These are phyloP conservation scores for Cordyceps sp. DNA, from an alignment of 2,329 filamentous ascomycete genomes.

Conservation along the genomic window DNA sequence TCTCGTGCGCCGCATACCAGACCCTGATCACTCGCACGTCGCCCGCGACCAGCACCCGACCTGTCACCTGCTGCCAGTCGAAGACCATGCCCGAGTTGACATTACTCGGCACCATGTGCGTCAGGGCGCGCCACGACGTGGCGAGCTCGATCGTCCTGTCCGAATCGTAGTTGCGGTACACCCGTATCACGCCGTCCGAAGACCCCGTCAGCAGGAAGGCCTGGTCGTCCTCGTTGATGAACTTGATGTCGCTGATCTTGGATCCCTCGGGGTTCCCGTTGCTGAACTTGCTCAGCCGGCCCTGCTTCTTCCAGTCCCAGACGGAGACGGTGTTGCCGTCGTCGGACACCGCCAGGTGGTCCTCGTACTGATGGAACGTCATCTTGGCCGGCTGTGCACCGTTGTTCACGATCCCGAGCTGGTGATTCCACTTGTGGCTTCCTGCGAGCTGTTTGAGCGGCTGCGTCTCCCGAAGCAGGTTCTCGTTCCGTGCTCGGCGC, in stretches of 20 bases:
- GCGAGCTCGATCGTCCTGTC: constrained; percentile 65
- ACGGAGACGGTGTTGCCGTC: constrained; percentile 80
- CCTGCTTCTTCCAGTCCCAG: constrained; percentile 81
- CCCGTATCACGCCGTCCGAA: constrained; percentile 83
- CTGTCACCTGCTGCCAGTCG: constrained; percentile 97
- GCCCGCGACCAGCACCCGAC: constrained; percentile 84
- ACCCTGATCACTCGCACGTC: constrained; percentile 91
- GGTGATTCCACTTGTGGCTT: constrained; percentile 72
- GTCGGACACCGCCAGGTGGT: constrained; percentile 85
- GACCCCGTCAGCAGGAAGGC: constrained; percentile 89
- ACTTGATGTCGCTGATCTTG: constrained; percentile 84
- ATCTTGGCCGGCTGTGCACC: constrained; percentile 79
- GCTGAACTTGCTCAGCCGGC: constrained; percentile 67
- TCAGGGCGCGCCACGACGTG: constrained; percentile 79
- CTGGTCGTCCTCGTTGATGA: constrained; percentile 97
- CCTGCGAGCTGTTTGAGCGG: constrained; percentile 82
- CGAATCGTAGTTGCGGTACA: constrained; percentile 84
- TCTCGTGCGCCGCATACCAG: constrained; percentile 89
- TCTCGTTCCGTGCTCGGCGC: constrained; percentile 83
- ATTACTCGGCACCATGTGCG: constrained; percentile 85
- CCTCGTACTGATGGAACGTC: constrained; percentile 95
- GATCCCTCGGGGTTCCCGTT: constrained; percentile 88
- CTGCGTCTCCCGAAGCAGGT: constrained; percentile 80
- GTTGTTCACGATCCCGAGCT: constrained; percentile 73
- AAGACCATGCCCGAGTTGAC: constrained; percentile 92